Conservation (phyloP, 2,329 filamentous ascomycete genomes). For the Microdochium paspali region DNA sequence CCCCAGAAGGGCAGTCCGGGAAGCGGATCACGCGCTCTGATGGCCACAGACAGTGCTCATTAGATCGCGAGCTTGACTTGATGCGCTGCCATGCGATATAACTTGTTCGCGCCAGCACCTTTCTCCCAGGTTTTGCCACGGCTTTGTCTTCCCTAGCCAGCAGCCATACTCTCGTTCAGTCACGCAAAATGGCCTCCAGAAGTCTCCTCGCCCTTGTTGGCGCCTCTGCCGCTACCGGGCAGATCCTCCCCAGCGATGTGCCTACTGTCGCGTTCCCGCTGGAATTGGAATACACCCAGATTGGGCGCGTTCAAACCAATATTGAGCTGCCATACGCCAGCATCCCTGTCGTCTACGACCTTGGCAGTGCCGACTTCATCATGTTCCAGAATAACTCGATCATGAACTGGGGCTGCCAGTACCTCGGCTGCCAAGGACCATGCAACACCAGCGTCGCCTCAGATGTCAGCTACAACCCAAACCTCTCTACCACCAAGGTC, state of each 20-base stretch:
- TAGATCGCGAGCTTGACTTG: too few species aligned
- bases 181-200: not conserved
- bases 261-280: not conserved
- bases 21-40: too few species aligned
- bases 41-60: too few species aligned
- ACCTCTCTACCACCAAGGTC: slow-evolving; percentile 5
- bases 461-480: slow-evolving; percentile 2
- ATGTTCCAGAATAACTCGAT: slow-evolving; percentile 8
- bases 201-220: not conserved
- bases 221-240: not conserved
- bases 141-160: too few species aligned
- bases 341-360: slow-evolving; percentile 13
- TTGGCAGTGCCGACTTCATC: slow-evolving; percentile 14
- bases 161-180: too few species aligned
- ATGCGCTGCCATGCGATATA: too few species aligned
- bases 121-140: not conserved
- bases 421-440: slow-evolving; percentile 3
- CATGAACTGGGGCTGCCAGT: slow-evolving; percentile 6
- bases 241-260: not conserved
- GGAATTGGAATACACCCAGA: not conserved
- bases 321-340: slow-evolving; percentile 10
- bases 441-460: slow-evolving; percentile 5
- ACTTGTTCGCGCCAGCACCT: not conserved
- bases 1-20: too few species aligned
- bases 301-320: slow-evolving; percentile 5